Conservation (phyloP, 495 filamentous ascomycete genomes). For the Xylaria acuta region DNA sequence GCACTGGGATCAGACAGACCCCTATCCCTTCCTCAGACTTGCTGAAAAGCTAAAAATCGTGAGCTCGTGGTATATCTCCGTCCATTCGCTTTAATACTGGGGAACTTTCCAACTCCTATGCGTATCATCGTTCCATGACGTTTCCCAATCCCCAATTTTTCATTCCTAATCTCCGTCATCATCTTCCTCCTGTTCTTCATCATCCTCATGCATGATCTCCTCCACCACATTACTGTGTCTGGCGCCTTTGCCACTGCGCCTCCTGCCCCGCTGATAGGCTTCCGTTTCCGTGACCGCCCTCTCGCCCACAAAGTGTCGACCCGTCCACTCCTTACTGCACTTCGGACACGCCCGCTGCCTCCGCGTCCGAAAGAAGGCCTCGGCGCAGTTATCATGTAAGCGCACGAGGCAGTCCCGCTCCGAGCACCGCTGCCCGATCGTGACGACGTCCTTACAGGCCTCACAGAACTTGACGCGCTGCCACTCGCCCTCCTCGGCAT, state of each 20-base stretch:
- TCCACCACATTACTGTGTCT: constrained; percentile 42
- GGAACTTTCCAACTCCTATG: background rate
- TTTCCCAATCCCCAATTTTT: background rate
- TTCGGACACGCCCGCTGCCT: constrained; percentile 71
- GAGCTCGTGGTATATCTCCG: background rate
- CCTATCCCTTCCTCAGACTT: background rate
- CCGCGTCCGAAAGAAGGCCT: constrained; percentile 70
- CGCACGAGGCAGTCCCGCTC: constrained; percentile 70
- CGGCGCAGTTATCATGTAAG: constrained; percentile 79
- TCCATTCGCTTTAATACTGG: background rate
- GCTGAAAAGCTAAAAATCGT: constrained; percentile 10
- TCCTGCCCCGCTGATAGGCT: constrained; percentile 49
- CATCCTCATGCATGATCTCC: constrained; percentile 34
- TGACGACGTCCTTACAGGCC: constrained; percentile 90
- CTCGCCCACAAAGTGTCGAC: constrained; percentile 81
- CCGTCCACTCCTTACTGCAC: constrained; percentile 76
- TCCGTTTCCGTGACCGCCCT: constrained; percentile 65
- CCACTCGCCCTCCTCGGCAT: constrained; percentile 61
- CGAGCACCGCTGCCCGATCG: constrained; percentile 81
- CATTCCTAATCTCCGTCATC: constrained; percentile 26
- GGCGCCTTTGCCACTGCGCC: constrained; percentile 36
- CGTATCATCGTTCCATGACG: background rate
- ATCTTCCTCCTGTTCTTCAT: constrained; percentile 37
- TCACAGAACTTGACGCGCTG: constrained; percentile 84
- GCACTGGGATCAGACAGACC: background rate